phyloP scores from a whole-genome alignment of 495 filamentous ascomycete species.

The Aspergillus sclerotiicarbonarius region DNA sequence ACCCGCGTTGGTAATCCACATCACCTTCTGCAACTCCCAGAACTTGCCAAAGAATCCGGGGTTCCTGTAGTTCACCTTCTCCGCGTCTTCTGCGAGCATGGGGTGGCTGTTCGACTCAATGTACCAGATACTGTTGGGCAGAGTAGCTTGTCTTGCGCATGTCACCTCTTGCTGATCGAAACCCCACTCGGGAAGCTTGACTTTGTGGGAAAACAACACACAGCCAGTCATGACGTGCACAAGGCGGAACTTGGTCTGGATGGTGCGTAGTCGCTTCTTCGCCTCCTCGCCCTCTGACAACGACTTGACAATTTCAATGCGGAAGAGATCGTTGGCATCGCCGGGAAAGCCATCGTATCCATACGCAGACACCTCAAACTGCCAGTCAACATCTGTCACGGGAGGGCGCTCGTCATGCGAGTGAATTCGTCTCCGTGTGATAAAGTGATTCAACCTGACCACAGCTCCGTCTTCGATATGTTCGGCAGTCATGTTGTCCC shows the following conservation, averaged over 20 bases:
- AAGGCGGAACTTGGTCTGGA: constrained; percentile 93
- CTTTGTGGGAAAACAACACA: constrained; percentile 95
- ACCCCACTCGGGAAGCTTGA: constrained; percentile 96
- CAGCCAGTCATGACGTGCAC: constrained; percentile 97
- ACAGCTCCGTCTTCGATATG: constrained; percentile 77
- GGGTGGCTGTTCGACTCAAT: constrained; percentile 87
- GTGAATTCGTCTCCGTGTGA: constrained; percentile 85
- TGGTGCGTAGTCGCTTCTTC: constrained; percentile 85
- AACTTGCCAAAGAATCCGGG: constrained; percentile 98
- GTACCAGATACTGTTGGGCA: constrained; percentile 97
- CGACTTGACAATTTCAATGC: constrained; percentile 88
- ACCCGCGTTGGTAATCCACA: constrained; percentile 98
- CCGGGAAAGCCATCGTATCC: constrained; percentile 96
- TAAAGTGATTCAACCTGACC: constrained; percentile 76
- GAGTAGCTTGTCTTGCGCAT: constrained; percentile 85
- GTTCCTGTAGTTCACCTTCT: constrained; percentile 92
- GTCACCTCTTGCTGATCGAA: constrained; percentile 98
- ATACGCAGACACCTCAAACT: constrained; percentile 96
- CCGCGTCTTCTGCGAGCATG: constrained; percentile 65
- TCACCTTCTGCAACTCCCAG: constrained; percentile 98
- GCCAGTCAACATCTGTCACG: constrained; percentile 96
- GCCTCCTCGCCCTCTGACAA: constrained; percentile 77
- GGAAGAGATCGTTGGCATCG: constrained; percentile 95
- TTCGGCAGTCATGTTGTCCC: constrained; percentile 68
- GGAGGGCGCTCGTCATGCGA: constrained; percentile 98